A percentile compares a stretch with the other conserved stretches of the same genome.
Evolutionary conservation across 2,329 filamentous ascomycete genomes (phyloP).

Genomic region (Neonectria magnoliae): DNA sequence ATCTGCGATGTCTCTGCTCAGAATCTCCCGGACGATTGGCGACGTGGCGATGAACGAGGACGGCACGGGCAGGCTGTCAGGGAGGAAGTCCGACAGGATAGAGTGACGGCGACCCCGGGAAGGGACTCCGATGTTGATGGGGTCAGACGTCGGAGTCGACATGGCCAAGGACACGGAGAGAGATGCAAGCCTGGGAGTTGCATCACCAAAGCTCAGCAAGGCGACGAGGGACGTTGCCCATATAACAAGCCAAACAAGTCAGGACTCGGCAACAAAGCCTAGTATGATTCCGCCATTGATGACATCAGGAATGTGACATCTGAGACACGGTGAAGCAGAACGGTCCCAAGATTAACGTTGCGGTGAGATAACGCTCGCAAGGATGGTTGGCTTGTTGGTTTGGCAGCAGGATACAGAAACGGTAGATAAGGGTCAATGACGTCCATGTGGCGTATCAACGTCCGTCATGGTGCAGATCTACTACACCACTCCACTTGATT

Average conservation of each 20-base stretch:
- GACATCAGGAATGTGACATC: not conserved
- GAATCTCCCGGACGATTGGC: constrained; percentile 32
- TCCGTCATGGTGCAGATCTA: not conserved
- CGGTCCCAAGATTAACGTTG: not conserved
- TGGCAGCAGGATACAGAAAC: not conserved
- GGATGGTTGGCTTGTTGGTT: not conserved
- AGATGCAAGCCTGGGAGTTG: not conserved
- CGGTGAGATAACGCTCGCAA: not conserved
- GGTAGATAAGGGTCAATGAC: not conserved
- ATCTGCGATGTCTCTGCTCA: constrained; percentile 34
- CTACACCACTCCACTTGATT: too few relatives aligned
- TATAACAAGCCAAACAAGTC: not conserved
- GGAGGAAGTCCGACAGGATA: constrained; percentile 35
- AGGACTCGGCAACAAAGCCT: not conserved
- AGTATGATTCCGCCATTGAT: not conserved
- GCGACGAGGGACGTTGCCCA: not conserved
- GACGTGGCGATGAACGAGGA: constrained; percentile 25
- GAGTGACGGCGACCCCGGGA: constrained; percentile 30
- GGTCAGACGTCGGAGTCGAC: not conserved
- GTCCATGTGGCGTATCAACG: not conserved
- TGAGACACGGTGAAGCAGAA: not conserved
- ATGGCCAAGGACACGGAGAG: not conserved
- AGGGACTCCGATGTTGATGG: constrained; percentile 13
- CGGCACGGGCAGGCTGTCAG: constrained; percentile 24
- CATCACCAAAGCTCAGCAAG: not conserved